phyloP scores from a whole-genome alignment of 2,329 filamentous ascomycete species.

The Endocalyx cinctus region DNA sequence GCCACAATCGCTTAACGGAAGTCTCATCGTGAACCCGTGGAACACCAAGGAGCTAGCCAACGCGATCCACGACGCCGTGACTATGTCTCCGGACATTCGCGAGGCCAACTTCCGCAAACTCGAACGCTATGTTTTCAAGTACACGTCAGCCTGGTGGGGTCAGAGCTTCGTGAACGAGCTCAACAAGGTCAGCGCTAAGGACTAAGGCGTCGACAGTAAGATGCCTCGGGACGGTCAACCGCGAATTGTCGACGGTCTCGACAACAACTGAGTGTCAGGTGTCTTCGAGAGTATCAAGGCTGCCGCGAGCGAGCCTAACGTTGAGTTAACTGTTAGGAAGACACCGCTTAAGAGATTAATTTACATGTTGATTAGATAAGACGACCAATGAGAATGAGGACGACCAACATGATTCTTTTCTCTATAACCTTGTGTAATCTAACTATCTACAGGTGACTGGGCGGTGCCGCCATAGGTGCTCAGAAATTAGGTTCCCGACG shows the following conservation, averaged over 20 bases:
- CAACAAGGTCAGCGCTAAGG: conserved; percentile 39
- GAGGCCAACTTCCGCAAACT: conserved; percentile 85
- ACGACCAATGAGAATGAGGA: no score
- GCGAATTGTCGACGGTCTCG: conserved; percentile 15
- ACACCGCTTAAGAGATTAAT: no score
- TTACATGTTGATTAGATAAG: no score
- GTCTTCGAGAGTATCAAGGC: conserved; percentile 24
- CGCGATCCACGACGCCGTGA: conserved; percentile 90
- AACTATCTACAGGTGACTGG: no score
- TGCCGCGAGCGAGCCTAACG: conserved; percentile 19
- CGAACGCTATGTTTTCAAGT: conserved; percentile 93
- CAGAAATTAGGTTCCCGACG: no score
- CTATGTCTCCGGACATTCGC: conserved; percentile 87
- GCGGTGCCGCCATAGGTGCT: no score
- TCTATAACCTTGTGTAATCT: no score
- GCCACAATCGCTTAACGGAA: conserved; percentile 89
- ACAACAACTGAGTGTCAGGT: conserved; percentile 19
- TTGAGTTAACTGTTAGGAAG: no score
- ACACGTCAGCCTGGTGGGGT: conserved; percentile 97
- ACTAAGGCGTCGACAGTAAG: conserved; percentile 18
- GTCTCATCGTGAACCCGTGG: conserved; percentile 95
- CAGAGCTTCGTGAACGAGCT: conserved; percentile 87
- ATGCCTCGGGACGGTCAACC: conserved; percentile 13
- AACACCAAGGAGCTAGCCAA: conserved; percentile 94
- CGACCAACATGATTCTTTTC: no score